A percentile compares a stretch with the other conserved stretches of the same genome.
Evolutionary conservation across 2,329 filamentous ascomycete genomes (phyloP).

Genomic region (Microdochium paspali): DNA sequence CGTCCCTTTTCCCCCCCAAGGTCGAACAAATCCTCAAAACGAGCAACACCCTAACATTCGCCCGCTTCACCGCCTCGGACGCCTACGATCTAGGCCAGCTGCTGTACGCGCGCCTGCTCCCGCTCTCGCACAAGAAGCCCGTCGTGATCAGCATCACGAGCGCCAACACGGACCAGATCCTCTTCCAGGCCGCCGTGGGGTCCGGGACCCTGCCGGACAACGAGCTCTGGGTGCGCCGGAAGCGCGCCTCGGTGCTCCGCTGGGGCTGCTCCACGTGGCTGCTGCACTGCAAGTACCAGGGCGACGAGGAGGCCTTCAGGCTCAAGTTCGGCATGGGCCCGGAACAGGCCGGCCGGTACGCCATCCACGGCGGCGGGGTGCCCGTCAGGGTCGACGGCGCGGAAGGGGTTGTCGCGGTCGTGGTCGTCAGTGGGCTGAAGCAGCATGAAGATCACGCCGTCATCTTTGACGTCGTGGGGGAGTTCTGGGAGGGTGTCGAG

Average conservation of each 20-base stretch:
- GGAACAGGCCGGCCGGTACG: conserved; percentile 51
- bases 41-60: conserved; percentile 32
- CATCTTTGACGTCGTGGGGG: conserved; percentile 58
- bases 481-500: conserved; percentile 26
- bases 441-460: conserved; percentile 71
- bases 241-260: conserved; percentile 61
- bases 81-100: conserved; percentile 57
- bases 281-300: conserved; percentile 56
- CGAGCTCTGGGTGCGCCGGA: conserved; percentile 60
- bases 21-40: conserved; percentile 19
- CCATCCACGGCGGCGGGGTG: conserved; percentile 69
- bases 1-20: conserved; percentile 7
- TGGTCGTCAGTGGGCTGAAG: conserved; percentile 68
- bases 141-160: conserved; percentile 56
- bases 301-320: conserved; percentile 55
- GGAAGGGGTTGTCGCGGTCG: conserved; percentile 65
- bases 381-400: conserved; percentile 64
- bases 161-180: conserved; percentile 45
- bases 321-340: conserved; percentile 54
- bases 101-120: conserved; percentile 52
- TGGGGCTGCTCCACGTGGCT: conserved; percentile 65
- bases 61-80: conserved; percentile 52
- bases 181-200: conserved; percentile 64
- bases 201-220: conserved; percentile 63
- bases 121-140: conserved; percentile 34